Base-by-base conservation (phyloP, 768 basidiomycete genomes). In the Pleurotus platypus region DNA sequence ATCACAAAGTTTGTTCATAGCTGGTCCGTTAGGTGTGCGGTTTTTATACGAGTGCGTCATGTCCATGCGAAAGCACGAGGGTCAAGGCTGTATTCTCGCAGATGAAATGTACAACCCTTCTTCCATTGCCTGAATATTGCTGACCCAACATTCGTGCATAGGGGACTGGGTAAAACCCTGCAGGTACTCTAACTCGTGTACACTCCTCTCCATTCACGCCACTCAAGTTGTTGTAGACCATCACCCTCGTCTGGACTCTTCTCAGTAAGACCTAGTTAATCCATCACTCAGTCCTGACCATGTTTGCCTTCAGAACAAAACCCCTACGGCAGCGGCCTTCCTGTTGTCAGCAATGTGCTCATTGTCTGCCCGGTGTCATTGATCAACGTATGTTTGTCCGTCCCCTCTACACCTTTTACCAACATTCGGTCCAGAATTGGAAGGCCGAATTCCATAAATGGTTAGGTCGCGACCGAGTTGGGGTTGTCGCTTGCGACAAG, bases 111-210 rank as follows among this genome's bases (percentile, higher is more conserved):
- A 60, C 49, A 68, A 55, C 12, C 35, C 57, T 58, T 40, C 26
- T 42, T 55, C 48, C 56, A 55, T 5, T 46, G n/a, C 15, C 48
- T 35, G 22, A 22, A 26, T 50, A 15, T 30, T 27, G 26, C 15
- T 30, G 27, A 30, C 46, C 46, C n/a, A 2, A 16, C 53, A 30
- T 40, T 43, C 13, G 20, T 54, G 26, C 57, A 37, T 16, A 76
- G 95, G 95, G 96, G 96, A 49, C 82, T 99, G 49, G 97, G 97
- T n/a, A 99, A 99, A 75, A 97, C 94, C 1, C 72, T 94, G 6
- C 91, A 92, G 76, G 89, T 82, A 15, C 7, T 11, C 40, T 42
- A 6, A 11, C 8, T 9, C 30, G 30, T 35, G 30, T 35, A 11
- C 30, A 35, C 30, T 35, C 30, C 9, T 35, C 11, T 1, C 11